phyloP scores from a whole-genome alignment of 2,329 filamentous ascomycete species.

The Tolypocladium tundrense region DNA sequence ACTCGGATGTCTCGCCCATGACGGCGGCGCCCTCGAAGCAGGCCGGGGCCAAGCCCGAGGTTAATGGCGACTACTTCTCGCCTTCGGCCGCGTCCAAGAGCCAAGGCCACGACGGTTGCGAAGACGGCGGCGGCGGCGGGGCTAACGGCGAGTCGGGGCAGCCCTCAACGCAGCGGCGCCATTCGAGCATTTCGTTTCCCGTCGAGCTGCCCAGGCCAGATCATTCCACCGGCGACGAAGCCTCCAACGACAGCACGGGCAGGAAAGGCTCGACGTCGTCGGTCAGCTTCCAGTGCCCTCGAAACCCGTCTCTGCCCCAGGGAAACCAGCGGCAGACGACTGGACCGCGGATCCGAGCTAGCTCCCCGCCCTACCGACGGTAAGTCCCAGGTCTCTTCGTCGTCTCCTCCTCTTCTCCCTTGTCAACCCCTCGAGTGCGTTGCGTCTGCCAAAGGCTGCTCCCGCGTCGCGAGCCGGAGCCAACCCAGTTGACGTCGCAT shows the following conservation, averaged over 20 bases:
- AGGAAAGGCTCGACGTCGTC: conserved; percentile 34
- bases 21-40: conserved; percentile 14
- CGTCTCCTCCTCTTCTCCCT: conserved; percentile 1
- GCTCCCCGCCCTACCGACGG: conserved; percentile 40
- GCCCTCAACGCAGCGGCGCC: conserved; percentile 19
- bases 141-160: conserved; percentile 16
- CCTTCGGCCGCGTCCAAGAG: conserved; percentile 7
- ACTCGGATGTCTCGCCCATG: conserved; percentile 33
- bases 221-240: conserved; percentile 4
- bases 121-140: conserved; percentile 9
- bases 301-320: conserved; percentile 35
- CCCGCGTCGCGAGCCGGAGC: not conserved
- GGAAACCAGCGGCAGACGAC: conserved; percentile 34
- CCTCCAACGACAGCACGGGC: not conserved
- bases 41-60: conserved; percentile 8
- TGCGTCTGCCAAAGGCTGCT: not conserved
- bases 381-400: conserved; percentile 15
- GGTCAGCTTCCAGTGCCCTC: conserved; percentile 34
- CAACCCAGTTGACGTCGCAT: not conserved
- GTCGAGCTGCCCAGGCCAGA: conserved; percentile 20
- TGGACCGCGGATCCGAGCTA: conserved; percentile 29
- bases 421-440: not conserved
- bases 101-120: not conserved
- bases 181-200: conserved; percentile 23
- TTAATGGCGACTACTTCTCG: conserved; percentile 15